These are phyloP conservation scores for Trametes hirsuta DNA, from an alignment of 1,284 basidiomycete genomes.

Conservation along the genomic window DNA sequence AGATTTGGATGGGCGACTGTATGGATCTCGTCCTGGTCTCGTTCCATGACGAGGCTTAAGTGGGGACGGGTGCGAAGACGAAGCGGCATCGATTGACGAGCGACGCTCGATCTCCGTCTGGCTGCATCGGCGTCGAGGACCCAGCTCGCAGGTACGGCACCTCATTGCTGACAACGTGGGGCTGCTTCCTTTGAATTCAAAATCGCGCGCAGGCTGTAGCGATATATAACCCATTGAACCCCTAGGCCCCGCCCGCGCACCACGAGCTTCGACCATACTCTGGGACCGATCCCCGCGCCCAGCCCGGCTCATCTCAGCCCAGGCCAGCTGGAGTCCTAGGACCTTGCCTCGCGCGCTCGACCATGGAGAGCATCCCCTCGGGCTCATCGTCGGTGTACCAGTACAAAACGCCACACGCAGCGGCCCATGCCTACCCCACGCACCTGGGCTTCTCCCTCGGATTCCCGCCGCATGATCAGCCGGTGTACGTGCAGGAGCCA, in stretches of 20 bases:
- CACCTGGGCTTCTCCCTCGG: slow-evolving; percentile 29
- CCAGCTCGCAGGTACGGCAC: neutral
- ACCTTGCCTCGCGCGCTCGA: slow-evolving; percentile 6
- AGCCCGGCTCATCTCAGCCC: neutral
- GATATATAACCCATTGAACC: slow-evolving; percentile 21
- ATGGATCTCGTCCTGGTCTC: slow-evolving; percentile 8
- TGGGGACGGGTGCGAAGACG: neutral
- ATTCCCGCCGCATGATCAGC: slow-evolving; percentile 25
- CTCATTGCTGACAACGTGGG: slow-evolving; percentile 27
- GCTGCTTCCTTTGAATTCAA: slow-evolving; percentile 25
- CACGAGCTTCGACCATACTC: slow-evolving; percentile 20
- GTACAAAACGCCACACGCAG: slow-evolving; percentile 24
- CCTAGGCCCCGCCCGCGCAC: slow-evolving; percentile 21
- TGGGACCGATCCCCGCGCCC: neutral
- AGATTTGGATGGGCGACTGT: slow-evolving; percentile 5
- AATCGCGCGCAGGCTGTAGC: slow-evolving; percentile 5
- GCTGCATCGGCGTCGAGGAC: neutral
- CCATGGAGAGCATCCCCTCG: slow-evolving; percentile 20
- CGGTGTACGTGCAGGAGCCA: slow-evolving; percentile 13
- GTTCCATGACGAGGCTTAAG: slow-evolving; percentile 3
- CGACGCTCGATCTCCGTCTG: slow-evolving; percentile 15
- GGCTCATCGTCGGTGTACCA: slow-evolving; percentile 10
- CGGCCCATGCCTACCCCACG: slow-evolving; percentile 26
- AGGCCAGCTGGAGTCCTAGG: neutral
- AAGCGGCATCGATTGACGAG: slow-evolving; percentile 11